These are phyloP conservation scores for Emmonsiellopsis sp. DNA, from an alignment of 2,329 filamentous ascomycete species.

Conservation along the genomic window DNA sequence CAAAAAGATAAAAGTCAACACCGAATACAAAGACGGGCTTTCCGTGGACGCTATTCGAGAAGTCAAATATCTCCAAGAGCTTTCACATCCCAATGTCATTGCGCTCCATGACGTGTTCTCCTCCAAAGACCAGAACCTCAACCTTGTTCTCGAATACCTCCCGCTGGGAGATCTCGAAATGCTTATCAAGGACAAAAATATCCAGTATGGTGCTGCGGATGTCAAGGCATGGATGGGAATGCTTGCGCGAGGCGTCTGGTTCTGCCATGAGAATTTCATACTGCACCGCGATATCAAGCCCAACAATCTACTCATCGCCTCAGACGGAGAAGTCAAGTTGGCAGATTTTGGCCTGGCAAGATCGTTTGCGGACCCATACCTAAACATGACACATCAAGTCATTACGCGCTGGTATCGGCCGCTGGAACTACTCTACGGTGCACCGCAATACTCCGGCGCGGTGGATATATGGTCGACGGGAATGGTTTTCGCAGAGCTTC, in stretches of 20 bases:
- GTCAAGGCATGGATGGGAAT: conserved; percentile 99
- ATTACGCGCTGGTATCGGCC: conserved; percentile 97
- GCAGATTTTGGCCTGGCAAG: conserved; percentile 96
- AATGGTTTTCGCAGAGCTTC: conserved; percentile 83
- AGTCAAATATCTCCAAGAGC: conserved; percentile 89
- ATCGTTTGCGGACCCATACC: conserved; percentile 78
- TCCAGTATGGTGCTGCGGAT: conserved; percentile 78
- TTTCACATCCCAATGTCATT: conserved; percentile 93
- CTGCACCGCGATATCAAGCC: conserved; percentile 98
- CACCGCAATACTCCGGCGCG: conserved; percentile 76
- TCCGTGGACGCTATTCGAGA: conserved; percentile 92
- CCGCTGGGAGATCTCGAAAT: conserved; percentile 92
- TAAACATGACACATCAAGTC: conserved; percentile 84
- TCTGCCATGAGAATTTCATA: conserved; percentile 90
- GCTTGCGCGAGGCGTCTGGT: conserved; percentile 87
- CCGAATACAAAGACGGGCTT: conserved; percentile 74
- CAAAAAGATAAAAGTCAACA: conserved; percentile 46
- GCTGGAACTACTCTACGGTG: conserved; percentile 86
- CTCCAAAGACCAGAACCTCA: conserved; percentile 92
- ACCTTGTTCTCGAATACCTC: conserved; percentile 87
- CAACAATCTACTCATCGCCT: conserved; percentile 92
- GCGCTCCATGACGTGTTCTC: conserved; percentile 86
- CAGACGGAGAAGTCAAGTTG: conserved; percentile 86
- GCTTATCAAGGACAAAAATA: conserved; percentile 77
- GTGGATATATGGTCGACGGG: conserved; percentile 95